Base-by-base conservation (phyloP, 331 rosid genomes). In the Acacia concinna region DNA sequence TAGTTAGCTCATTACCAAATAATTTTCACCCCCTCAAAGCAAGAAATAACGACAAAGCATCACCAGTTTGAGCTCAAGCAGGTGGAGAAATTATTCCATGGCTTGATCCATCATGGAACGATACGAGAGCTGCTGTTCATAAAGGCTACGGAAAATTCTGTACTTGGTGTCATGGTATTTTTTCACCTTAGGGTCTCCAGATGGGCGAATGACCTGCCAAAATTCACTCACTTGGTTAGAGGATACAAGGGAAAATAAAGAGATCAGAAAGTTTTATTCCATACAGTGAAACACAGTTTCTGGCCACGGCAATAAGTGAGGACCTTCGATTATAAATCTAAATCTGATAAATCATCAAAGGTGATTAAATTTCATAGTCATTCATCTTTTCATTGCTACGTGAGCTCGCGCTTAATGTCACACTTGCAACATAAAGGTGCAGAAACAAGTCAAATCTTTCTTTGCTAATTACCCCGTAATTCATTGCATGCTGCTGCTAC, bases 111-210 rank as follows among this genome's bases (percentile, higher is more conserved):
- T 91, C 78, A 84, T 77, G 46, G 97, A 90, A 46, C 97, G 97
- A 85, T 86, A 70, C 12, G 94, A 90, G 75, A 89, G 91, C 81
- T 91, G 98, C 85, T 84, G 94, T 79, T 89, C 88, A 68, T 95
- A 95, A 66, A 95, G 97, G 84, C 84, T 85, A 21, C 87, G 93
- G 71, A 90, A 93, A 64, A 93, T 89, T 72, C 79, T 86, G 85
- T 93, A 93, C 83, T 91, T 93, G 46, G 93, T 91, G 31, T 93
- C 93, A 74, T 93, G 99, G 91, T 88, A 95, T 81, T 82, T 88
- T 85, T 86, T 93, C 83, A 95, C 97, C 90, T 85, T 93, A 7
- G 94, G 94, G 79, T 95, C 93, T 73, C 78, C 71, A 25, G 96
- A 92, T 64, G 94, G 97, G 86, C 87, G 83, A 81, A 93, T 82